Conservation (phyloP, 768 basidiomycete genomes). For the Scleroderma bovista region DNA sequence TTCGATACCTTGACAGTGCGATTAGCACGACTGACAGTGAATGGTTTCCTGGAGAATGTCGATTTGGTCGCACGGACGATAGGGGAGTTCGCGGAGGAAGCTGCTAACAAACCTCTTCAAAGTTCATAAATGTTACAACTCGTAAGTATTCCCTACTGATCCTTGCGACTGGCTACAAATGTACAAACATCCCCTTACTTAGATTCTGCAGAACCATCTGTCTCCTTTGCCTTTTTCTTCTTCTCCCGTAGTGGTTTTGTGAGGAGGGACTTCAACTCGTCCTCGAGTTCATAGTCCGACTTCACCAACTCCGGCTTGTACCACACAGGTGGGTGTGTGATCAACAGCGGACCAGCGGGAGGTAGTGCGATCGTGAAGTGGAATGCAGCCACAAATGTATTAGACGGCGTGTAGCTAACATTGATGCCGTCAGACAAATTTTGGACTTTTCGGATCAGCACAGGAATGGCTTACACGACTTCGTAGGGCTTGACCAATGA, state of each 20-base stretch:
- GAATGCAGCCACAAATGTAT: constrained; percentile 88
- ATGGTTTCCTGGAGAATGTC: constrained; percentile 85
- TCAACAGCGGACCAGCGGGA: constrained; percentile 79
- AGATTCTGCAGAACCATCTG: constrained; percentile 28
- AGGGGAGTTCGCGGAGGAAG: constrained; percentile 71
- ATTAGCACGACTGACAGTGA: constrained; percentile 76
- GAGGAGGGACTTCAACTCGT: constrained; percentile 76
- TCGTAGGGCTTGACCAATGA: constrained; percentile 92
- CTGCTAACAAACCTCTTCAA: constrained; percentile 26
- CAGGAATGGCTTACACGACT: constrained; percentile 61
- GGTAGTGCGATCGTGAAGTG: constrained; percentile 96
- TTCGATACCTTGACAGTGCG: constrained; percentile 79
- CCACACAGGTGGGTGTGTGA: constrained; percentile 88
- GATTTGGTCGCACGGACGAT: constrained; percentile 82
- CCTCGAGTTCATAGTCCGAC: constrained; percentile 84
- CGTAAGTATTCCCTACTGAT: constrained; percentile 9
- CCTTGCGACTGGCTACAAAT: constrained; percentile 12
- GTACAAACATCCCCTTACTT: constrained; percentile 14
- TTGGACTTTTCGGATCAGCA: background rate
- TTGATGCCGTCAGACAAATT: constrained; percentile 1
- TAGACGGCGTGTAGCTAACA: constrained; percentile 71
- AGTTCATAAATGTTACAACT: constrained; percentile 4
- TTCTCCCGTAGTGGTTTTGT: constrained; percentile 82
- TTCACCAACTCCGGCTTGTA: constrained; percentile 90
- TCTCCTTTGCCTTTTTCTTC: constrained; percentile 73